Base-by-base conservation (phyloP, 2,329 filamentous ascomycete species). In the Fusarium aywerte region DNA sequence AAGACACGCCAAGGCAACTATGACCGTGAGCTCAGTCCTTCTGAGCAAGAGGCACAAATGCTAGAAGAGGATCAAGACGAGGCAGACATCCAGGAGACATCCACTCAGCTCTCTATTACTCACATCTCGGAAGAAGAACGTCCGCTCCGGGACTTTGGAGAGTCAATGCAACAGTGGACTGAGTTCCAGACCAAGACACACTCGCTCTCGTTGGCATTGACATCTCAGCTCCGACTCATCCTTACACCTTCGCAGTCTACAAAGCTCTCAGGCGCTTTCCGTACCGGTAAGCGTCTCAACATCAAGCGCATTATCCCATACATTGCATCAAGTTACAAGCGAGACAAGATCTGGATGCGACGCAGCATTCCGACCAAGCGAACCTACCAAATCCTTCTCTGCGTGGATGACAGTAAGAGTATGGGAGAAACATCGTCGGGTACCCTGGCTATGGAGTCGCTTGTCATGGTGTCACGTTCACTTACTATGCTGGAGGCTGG, bases 281-380 rank as follows among this genome's bases (percentile, higher is more conserved):
- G 96, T 70, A 99, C 96, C 0, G 96, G 96, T 66, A 99, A 99
- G 79, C 91, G 96, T 1, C 92, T 99, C 73, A 99, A 98, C 80
- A 97, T 99, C 83, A 98, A 98, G 80, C 93, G 95, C 71, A 99
- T 99, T 80, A 99, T 99, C 74, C 96, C 96, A 0, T 99, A 99
- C 81, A 98, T 99, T 72, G 96, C 96, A 2, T 98, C 94, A 1
- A 90, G 92, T 76, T 99, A 97, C 85, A 98, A 97, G 84, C 92
- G 96, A 62, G 96, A 99, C 86, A 99, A 99, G 84, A 99, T 99
- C 80, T 99, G 96, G 96, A 97, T 99, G 90, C 91, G 96, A 15
- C 89, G 96, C 56, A 90, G 89, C 32, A 89, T 97, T 48, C 96
- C 96, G 2, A 95, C 90, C 35, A 98, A 98, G 80, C 91, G 96